phyloP scores from a whole-genome alignment of 2,329 filamentous ascomycete species.

The Cephalotrichum gorgonifer region DNA sequence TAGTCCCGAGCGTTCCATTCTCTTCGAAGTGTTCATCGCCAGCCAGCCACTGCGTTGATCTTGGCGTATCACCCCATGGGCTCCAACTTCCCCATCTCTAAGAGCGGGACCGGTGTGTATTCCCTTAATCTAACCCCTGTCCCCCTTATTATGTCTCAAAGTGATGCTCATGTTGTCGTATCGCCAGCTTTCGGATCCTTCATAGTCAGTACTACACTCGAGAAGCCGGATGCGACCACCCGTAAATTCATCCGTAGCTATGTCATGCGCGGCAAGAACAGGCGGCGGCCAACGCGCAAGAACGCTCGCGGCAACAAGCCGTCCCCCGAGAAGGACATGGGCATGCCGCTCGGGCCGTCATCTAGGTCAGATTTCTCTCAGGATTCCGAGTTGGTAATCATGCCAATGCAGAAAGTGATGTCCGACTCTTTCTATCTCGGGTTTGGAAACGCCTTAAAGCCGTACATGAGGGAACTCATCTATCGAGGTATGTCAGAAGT shows the following conservation, averaged over 20 bases:
- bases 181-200: not conserved
- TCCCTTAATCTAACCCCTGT: not conserved
- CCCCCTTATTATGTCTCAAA: too few relatives aligned
- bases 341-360: too few relatives aligned
- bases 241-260: slow-evolving; percentile 16
- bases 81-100: not conserved
- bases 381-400: slow-evolving; percentile 3
- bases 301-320: not conserved
- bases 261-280: slow-evolving; percentile 18
- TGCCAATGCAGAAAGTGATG: slow-evolving; percentile 6
- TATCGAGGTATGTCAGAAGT: not conserved
- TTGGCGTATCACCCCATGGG: not conserved
- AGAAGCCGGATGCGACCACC: slow-evolving; percentile 11
- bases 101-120: not conserved
- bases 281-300: not conserved
- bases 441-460: not conserved
- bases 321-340: too few relatives aligned
- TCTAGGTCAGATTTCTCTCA: too few relatives aligned
- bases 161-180: not conserved
- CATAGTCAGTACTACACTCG: slow-evolving; percentile 12
- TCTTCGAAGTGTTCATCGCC: too few relatives aligned
- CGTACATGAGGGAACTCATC: slow-evolving; percentile 5
- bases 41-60: too few relatives aligned
- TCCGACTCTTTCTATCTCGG: slow-evolving; percentile 8
- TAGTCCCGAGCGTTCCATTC: too few relatives aligned